Evolutionary conservation across 164 flowering plant genomes (phyloP), one percentile per base, ranked within the genome.

Genomic region (Macadamia tetraphylla): DNA sequence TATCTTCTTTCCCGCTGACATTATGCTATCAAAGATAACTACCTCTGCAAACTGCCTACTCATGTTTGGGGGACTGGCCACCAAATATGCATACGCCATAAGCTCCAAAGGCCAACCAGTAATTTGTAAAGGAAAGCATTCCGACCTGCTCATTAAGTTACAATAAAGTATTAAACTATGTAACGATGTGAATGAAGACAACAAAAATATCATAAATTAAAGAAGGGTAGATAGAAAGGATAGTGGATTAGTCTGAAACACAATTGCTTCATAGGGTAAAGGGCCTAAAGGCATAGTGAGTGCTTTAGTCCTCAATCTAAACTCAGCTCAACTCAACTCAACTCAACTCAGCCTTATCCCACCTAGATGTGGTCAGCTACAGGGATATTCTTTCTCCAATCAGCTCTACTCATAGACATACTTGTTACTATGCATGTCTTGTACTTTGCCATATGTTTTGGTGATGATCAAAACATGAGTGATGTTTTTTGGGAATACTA

Each of bases 61-160:
- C 97, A 94, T 88, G 62, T 77, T 82, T 73, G 93, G 87, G 29
- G 97, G 97, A 74, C 95, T 89, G 60, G 86, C 93, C 5, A 74
- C 93, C 71, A 94, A 73, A 78, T 90, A 94, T 61, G 98, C 96
- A 83, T 84, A 94, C 31, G 96, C 97, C 92, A 87, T 87, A 62
- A 94, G 72, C 81, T 90, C 98, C 73, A 86, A 46, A 46, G 98
- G 96, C 97, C 97, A 94, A 60, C 98, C 97, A 64, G 88, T 94
- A 73, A 91, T 70, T 78, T 75, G 88, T 72, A 94, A 8, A 62
- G 97, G 98, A 74, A 80, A 94, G 63, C 95, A 78, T 63, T 86
- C 87, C 58, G 88, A 65, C 75, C 96, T 91, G 82, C 58, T 14
- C 40, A 65, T 66, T 29, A n/a, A 62, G 43, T 53, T 53, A 53